Evolutionary conservation across 352 stramenopile genomes (phyloP).

Genomic region (Pythium aristosporum): DNA sequence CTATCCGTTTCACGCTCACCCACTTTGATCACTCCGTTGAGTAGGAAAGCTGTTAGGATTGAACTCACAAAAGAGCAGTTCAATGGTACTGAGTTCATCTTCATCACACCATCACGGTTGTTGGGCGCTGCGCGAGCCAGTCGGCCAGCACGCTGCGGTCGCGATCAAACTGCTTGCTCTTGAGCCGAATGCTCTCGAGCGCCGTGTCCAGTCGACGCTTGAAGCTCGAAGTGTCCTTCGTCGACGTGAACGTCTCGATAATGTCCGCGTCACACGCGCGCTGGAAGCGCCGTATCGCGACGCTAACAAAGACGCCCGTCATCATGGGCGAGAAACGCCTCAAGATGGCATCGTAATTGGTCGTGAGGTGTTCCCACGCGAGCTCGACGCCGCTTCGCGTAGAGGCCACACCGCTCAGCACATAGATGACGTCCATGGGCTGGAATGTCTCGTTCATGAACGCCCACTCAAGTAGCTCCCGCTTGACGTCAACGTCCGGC

Average conservation of each 20-base stretch:
- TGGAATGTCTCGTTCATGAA: conserved; percentile 61
- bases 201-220: neutral
- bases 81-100: no score
- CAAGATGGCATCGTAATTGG: conserved; percentile 56
- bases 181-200: conserved; percentile 4
- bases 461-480: conserved; percentile 69
- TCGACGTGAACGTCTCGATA: conserved; percentile 48
- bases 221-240: neutral
- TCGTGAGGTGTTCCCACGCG: conserved; percentile 66
- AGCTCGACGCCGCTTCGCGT: conserved; percentile 45
- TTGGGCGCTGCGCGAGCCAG: conserved; percentile 6
- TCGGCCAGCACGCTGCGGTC: conserved; percentile 6
- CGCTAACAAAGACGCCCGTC: conserved; percentile 43
- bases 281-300: conserved; percentile 44
- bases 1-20: no score
- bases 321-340: conserved; percentile 63
- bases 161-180: conserved; percentile 1
- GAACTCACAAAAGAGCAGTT: no score
- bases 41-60: no score
- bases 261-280: conserved; percentile 47
- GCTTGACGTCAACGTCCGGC: conserved; percentile 39
- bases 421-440: conserved; percentile 48
- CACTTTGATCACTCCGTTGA: no score
- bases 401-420: conserved; percentile 54
- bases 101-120: no score